Percentiles rank a stretch among this genome's conserved stretches.
These are phyloP conservation scores for Russula dissimulans DNA, from an alignment of 768 basidiomycete species.

Conservation along the genomic window DNA sequence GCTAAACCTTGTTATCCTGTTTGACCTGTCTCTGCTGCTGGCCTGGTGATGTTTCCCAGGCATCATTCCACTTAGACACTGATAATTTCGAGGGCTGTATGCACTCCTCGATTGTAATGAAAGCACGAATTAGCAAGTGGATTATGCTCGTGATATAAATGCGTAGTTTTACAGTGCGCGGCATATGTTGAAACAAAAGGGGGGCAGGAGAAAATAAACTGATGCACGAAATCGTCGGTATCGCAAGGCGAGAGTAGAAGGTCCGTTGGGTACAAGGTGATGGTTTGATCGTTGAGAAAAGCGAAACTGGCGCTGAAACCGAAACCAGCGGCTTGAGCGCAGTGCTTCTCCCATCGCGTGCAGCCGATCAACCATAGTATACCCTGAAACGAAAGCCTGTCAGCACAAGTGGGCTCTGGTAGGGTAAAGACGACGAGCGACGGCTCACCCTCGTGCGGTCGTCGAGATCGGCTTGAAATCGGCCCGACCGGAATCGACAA, in stretches of 20 bases:
- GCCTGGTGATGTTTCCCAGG: background rate
- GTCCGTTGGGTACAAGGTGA: background rate
- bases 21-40: background rate
- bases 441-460: conserved; percentile 59
- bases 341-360: conserved; percentile 7
- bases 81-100: background rate
- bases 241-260: background rate
- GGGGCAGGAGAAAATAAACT: background rate
- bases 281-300: background rate
- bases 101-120: conserved; percentile 2
- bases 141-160: conserved; percentile 17
- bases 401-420: background rate
- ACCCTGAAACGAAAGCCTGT: conserved; percentile 7
- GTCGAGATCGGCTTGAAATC: conserved; percentile 83
- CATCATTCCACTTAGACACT: too few species aligned
- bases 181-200: background rate
- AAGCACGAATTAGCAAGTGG: conserved; percentile 12
- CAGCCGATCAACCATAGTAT: conserved; percentile 17
- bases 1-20: too few species aligned
- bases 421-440: background rate
- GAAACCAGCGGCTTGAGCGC: conserved; percentile 2
- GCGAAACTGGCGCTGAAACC: conserved; percentile 5
- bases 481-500: conserved; percentile 60
- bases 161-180: conserved; percentile 16
- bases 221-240: background rate